These are phyloP conservation scores for Magnolia kwangsiensis DNA, from an alignment of 164 flowering plant genomes.

Conservation along the genomic window DNA sequence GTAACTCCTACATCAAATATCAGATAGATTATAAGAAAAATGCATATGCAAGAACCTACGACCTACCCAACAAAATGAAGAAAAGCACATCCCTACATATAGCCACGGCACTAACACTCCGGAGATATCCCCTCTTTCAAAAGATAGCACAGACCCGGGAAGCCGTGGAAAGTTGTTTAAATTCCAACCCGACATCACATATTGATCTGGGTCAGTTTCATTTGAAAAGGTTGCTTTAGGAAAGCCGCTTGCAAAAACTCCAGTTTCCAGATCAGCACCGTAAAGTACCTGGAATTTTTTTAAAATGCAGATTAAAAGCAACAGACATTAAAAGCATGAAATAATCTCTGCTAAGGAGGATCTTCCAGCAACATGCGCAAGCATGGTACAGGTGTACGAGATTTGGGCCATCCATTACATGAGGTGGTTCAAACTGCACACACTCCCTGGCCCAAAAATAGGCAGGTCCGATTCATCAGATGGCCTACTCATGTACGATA, in stretches of 20 bases:
- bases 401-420: not conserved
- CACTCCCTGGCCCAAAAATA: not conserved
- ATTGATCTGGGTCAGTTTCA: slow-evolving; percentile 35
- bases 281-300: slow-evolving; percentile 52
- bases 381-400: not conserved
- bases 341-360: not conserved
- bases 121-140: slow-evolving; percentile 72
- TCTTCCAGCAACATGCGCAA: not conserved
- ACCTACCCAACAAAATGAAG: slow-evolving; percentile 96
- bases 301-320: not conserved
- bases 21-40: not conserved
- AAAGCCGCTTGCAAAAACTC: slow-evolving; percentile 75
- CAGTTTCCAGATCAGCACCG: slow-evolving; percentile 93
- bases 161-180: slow-evolving; percentile 79
- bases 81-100: slow-evolving; percentile 90
- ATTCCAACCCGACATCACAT: slow-evolving; percentile 77
- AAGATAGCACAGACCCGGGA: slow-evolving; percentile 72
- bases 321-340: not conserved
- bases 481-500: too few relatives aligned
- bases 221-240: slow-evolving; percentile 39
- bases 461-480: too few relatives aligned
- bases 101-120: slow-evolving; percentile 95
- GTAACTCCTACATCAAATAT: not conserved
- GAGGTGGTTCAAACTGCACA: not conserved
- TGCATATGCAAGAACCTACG: not conserved